These are phyloP conservation scores for Nemania abortiva DNA, from an alignment of 2,329 filamentous ascomycete genomes.

Conservation along the genomic window DNA sequence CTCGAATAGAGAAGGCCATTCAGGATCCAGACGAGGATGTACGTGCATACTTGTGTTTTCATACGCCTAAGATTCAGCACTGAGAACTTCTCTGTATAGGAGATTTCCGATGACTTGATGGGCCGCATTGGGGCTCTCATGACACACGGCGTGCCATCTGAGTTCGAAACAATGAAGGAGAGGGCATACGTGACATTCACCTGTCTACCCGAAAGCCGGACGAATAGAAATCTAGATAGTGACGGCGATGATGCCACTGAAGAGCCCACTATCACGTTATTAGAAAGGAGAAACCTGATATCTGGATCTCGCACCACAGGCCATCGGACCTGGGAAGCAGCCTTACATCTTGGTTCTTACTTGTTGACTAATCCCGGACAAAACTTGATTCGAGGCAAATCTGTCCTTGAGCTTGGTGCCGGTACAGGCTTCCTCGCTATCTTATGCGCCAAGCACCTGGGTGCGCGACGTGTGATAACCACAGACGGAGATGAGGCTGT, in stretches of 20 bases:
- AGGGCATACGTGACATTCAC: constrained; percentile 73
- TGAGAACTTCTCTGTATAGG: constrained; percentile 45
- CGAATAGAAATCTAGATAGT: not conserved
- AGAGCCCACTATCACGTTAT: constrained; percentile 61
- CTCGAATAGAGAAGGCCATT: constrained; percentile 68
- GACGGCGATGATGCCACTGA: constrained; percentile 30
- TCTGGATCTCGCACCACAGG: constrained; percentile 72
- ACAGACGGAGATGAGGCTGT: constrained; percentile 73
- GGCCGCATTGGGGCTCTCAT: constrained; percentile 66
- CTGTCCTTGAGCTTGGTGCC: constrained; percentile 73
- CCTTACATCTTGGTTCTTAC: constrained; percentile 72
- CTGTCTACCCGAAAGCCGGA: constrained; percentile 48
- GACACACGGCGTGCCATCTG: constrained; percentile 52
- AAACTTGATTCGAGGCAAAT: constrained; percentile 62
- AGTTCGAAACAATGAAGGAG: constrained; percentile 62
- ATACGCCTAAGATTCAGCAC: not conserved
- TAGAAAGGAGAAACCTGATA: constrained; percentile 66
- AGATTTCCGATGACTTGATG: constrained; percentile 72
- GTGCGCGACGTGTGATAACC: constrained; percentile 64
- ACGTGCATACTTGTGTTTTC: constrained; percentile 13
- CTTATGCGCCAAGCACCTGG: constrained; percentile 70
- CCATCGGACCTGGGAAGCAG: constrained; percentile 77
- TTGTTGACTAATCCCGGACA: constrained; percentile 61
- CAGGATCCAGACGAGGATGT: constrained; percentile 72
- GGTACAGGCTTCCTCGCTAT: constrained; percentile 76